Evolutionary conservation across 108 stramenopile species (phyloP), one percentile per base, ranked within the genome.

Genomic region (Fistulifera solaris): DNA sequence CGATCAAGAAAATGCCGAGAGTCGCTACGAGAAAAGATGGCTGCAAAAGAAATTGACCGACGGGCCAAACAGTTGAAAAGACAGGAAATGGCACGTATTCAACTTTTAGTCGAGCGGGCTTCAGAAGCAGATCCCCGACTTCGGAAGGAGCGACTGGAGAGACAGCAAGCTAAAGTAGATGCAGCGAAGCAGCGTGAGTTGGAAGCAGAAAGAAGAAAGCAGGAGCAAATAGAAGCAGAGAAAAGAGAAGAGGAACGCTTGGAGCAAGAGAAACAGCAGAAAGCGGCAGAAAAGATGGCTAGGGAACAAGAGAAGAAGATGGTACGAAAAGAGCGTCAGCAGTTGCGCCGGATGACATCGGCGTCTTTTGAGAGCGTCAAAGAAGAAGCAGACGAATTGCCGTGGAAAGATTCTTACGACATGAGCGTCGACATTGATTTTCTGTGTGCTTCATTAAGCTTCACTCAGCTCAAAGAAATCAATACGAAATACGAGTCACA

Each of bases 11-110:
- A 78, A 79, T 47, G 99, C 96, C 16, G 87, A 85, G 39, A 76
- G 64, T 48, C 77, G 99, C 2, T 92, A 94, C 54, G 97, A 99
- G 64, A 95, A 96, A 58, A 67, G 99, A 27, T 98, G 94, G 94
- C 94, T 95, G 86, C 76, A 87, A 74, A 94, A 97, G 65, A 98
- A 70, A 95, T 98, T 61, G 96, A 94, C 47, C 70, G 80, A 13
- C 71, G 73, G 25, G 78, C 94, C 27, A 93, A 89, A 71, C 89
- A 85, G 46, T 64, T 94, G 65, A 99, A 98, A 68, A 82, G 68
- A 59, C 86, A 91, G 62, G 99, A 99, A 69, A 73, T 87, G 59
- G 78, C 87, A 45, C 80, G 99, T 2, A 78, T 99, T 48, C 80
- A 70, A 38, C 41, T 61, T 15, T 62, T 99, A n/a, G 95, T 99